These are phyloP conservation scores for Umbellularia californica DNA, from an alignment of 164 flowering plant species.

Conservation along the genomic window DNA sequence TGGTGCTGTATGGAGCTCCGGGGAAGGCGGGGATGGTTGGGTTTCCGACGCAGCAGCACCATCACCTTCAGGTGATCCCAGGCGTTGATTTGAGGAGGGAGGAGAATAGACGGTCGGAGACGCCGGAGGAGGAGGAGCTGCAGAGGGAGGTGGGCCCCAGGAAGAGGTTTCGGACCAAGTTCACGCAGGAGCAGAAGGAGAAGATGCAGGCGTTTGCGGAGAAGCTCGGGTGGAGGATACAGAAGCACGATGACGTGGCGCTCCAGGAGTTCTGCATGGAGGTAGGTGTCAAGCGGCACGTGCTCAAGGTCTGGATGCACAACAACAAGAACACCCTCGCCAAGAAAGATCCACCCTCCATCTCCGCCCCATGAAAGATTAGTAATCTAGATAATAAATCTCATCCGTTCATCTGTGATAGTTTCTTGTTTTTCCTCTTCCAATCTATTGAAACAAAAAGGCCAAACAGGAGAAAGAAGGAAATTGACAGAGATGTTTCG, in stretches of 20 bases:
- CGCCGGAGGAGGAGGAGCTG: constrained; percentile 19
- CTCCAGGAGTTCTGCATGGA: constrained; percentile 30
- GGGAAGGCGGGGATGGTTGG: not conserved
- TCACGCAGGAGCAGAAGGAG: constrained; percentile 38
- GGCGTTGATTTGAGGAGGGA: too few relatives aligned
- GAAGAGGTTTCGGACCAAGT: constrained; percentile 36
- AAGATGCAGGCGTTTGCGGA: constrained; percentile 37
- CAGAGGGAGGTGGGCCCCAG: not conserved
- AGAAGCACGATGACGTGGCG: constrained; percentile 30
- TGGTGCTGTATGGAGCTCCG: constrained; percentile 6
- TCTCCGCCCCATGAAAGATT: not conserved
- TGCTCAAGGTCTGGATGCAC: constrained; percentile 79
- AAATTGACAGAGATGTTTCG: too few relatives aligned
- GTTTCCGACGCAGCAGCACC: not conserved
- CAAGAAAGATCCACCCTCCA: constrained; percentile 19
- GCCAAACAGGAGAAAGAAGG: too few relatives aligned
- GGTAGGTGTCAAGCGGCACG: constrained; percentile 31
- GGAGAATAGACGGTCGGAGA: constrained; percentile 24
- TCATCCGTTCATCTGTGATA: too few relatives aligned
- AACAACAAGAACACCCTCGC: constrained; percentile 69
- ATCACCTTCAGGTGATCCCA: not conserved
- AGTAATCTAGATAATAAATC: too few relatives aligned
- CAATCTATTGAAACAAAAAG: too few relatives aligned
- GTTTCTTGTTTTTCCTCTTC: too few relatives aligned
- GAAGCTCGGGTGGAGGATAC: constrained; percentile 34